A percentile compares a stretch with the other conserved stretches of the same genome.
These are phyloP conservation scores for Speleostelium caveatum DNA, from an alignment of 78 protist species.

Conservation along the genomic window DNA sequence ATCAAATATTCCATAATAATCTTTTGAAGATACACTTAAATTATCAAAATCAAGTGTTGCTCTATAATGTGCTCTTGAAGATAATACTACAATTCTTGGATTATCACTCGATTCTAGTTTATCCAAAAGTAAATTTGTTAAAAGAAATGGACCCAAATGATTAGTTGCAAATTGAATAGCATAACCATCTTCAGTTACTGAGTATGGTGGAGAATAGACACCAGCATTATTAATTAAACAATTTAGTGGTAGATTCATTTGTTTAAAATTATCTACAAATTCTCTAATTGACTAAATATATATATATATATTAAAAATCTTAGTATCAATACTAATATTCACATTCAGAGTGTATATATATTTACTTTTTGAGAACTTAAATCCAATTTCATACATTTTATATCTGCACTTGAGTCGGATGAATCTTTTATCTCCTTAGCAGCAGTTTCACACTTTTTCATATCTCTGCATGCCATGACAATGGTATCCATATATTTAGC, in stretches of 20 bases:
- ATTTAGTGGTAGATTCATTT: conserved; percentile 11
- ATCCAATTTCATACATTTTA: conserved; percentile 18
- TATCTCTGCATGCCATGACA: conserved; percentile 13
- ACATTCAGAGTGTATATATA: neutral
- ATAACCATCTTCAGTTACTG: conserved; percentile 12
- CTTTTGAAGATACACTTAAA: neutral
- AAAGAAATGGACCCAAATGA: conserved; percentile 57
- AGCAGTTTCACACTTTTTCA: conserved; percentile 20
- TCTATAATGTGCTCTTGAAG: conserved; percentile 12
- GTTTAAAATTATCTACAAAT: conserved; percentile 28
- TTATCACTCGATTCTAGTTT: neutral
- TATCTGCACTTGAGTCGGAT: neutral
- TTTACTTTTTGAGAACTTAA: conserved; percentile 32
- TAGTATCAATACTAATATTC: neutral
- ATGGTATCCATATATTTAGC: conserved; percentile 1
- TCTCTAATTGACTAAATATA: conserved; percentile 30
- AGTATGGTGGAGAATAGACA: neutral
- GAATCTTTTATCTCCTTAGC: neutral
- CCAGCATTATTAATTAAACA: conserved; percentile 65
- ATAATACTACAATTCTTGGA: conserved; percentile 16
- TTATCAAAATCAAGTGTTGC: conserved; percentile 15
- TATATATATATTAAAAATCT: neutral
- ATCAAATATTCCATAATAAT: neutral
- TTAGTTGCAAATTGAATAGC: conserved; percentile 29
- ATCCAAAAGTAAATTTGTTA: conserved; percentile 34